Evolutionary conservation across 805 yeast species (phyloP), one percentile per base, ranked within the genome.

Genomic region (Teunomyces cretensis): DNA sequence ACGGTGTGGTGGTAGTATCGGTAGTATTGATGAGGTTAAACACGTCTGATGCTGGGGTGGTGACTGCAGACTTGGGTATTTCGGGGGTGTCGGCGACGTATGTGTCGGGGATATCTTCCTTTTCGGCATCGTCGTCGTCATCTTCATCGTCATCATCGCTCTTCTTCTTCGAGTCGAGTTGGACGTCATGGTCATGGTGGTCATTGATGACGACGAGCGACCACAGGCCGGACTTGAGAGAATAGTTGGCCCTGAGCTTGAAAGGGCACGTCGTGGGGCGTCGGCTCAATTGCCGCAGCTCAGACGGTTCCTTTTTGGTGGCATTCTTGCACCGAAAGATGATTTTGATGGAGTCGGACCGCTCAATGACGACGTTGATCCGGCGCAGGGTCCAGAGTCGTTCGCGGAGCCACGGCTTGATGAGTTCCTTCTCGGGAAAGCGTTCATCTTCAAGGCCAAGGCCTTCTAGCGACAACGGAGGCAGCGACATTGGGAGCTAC

Each of bases 181-280:
- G 41, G 28, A 43, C 30, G 8, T 39, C 46, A 57, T 83, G 89
- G 50, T 84, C 77, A 60, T 83, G 89, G 4, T 61, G 59, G 51
- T 80, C 83, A 59, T 80, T 79, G 30, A 83, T 74, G 13, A 83
- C 78, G 15, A 79, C 84, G 27, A 83, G 66, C 12, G 79, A 68
- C 89, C 89, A 83, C 44, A 67, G 64, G 47, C 71, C 65, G 30
- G 76, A 68, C 48, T 81, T 65, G 9, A 78, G 51, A 1, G 83
- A 76, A 54, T 67, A 81, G 51, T 83, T 81, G 2, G 88, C 88
- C 44, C 89, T 61, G 35, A 83, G 73, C 57, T 84, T 69, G 55
- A 83, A 83, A 2, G 88, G 88, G 55, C 88, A 83, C 16, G 72
- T 68, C 11, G 66, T 65, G 19, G 44, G 46, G n/a, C 50, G 51